These are phyloP conservation scores for Neurospora pannonica DNA, from an alignment of 495 filamentous ascomycete species.

Conservation along the genomic window DNA sequence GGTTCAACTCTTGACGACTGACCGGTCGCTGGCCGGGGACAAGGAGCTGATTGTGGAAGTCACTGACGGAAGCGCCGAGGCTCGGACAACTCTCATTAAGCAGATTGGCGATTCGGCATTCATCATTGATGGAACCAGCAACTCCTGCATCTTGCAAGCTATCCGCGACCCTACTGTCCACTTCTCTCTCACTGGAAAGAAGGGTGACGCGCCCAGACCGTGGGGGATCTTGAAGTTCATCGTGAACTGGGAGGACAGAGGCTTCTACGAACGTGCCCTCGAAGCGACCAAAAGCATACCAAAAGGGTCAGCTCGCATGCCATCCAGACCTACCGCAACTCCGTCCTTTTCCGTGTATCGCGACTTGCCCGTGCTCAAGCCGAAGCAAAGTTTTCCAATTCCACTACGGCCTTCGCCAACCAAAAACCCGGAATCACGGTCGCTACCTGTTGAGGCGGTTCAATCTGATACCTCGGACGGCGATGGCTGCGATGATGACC, in stretches of 20 bases:
- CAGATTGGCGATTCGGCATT: neutral
- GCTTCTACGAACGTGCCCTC: neutral
- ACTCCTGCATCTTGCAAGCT: neutral
- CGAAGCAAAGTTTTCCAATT: neutral
- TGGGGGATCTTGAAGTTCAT: neutral
- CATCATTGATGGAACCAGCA: neutral
- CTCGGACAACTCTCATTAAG: neutral
- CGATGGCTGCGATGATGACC: neutral
- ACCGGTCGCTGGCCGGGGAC: neutral
- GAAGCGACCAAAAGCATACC: neutral
- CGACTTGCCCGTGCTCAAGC: slow-evolving; percentile 30
- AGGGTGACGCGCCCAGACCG: neutral
- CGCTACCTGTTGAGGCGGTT: neutral
- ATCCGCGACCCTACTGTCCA: neutral
- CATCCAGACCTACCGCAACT: slow-evolving; percentile 20
- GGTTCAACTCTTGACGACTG: neutral
- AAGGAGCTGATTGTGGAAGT: neutral
- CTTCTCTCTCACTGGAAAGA: neutral
- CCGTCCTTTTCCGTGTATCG: slow-evolving; percentile 35
- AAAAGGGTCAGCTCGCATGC: neutral
- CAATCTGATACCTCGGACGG: neutral
- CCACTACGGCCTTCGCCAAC: neutral
- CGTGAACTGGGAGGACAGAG: neutral
- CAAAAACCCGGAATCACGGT: neutral
- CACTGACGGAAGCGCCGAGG: neutral